phyloP scores from a whole-genome alignment of 345 rosid genomes.

The Pugionium dolabratum region DNA sequence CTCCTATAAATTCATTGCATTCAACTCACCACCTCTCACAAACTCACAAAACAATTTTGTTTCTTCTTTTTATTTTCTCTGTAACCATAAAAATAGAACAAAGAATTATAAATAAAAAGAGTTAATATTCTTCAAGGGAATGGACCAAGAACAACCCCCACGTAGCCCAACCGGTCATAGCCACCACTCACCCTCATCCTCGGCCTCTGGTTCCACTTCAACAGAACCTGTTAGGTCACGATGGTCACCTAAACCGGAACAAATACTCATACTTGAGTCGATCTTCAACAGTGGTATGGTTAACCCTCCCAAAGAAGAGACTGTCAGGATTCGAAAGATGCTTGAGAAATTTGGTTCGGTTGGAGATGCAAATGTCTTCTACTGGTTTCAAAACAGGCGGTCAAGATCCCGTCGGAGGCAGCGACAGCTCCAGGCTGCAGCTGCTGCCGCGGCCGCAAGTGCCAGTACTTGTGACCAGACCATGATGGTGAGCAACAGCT shows the following conservation, averaged over 20 bases:
- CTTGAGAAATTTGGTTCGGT: constrained; percentile 93
- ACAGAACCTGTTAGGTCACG: constrained; percentile 84
- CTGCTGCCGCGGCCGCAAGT: constrained; percentile 41
- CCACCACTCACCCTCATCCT: constrained; percentile 37
- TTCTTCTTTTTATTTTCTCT: constrained; percentile 37
- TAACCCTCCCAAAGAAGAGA: constrained; percentile 95
- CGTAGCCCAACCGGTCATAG: constrained; percentile 42
- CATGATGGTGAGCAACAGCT: constrained; percentile 39
- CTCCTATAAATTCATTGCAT: constrained; percentile 40
- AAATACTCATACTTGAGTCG: constrained; percentile 95
- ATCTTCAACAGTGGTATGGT: constrained; percentile 99
- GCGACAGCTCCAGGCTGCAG: constrained; percentile 81
- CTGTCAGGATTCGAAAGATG: constrained; percentile 79
- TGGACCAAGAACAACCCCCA: constrained; percentile 70
- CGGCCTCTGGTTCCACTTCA: constrained; percentile 51
- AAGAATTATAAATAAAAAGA: background rate
- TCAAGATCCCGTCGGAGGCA: constrained; percentile 97
- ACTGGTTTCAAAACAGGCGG: constrained; percentile 98
- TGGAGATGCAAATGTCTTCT: constrained; percentile 97
- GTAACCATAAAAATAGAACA: constrained; percentile 30
- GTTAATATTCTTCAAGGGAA: constrained; percentile 34
- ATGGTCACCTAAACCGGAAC: constrained; percentile 99
- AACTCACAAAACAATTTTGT: constrained; percentile 33
- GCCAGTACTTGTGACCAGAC: constrained; percentile 36
- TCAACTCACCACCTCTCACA: constrained; percentile 37